Conservation (phyloP, 257 asterid genomes). For the Dorcoceras hygrometricum region DNA sequence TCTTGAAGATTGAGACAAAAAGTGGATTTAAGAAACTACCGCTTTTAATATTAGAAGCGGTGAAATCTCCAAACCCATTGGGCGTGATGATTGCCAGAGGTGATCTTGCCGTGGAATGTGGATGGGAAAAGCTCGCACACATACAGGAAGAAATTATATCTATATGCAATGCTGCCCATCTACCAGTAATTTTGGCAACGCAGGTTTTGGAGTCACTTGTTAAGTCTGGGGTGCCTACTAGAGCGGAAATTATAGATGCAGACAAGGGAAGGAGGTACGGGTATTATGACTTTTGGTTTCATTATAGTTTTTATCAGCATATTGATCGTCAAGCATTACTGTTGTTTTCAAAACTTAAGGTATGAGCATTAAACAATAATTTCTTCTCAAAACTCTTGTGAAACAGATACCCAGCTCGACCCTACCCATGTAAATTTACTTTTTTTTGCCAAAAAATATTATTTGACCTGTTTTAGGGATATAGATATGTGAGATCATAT, state of each 20-base stretch:
- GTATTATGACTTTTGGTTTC: background rate
- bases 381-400: too few relatives aligned
- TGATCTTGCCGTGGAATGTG: constrained; percentile 82
- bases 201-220: constrained; percentile 68
- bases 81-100: constrained; percentile 84
- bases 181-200: constrained; percentile 68
- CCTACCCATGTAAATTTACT: too few relatives aligned
- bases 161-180: constrained; percentile 56
- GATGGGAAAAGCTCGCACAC: constrained; percentile 73
- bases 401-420: too few relatives aligned
- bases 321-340: too few relatives aligned
- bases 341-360: too few relatives aligned
- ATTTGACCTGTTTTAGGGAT: too few relatives aligned
- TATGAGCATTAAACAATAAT: too few relatives aligned
- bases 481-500: too few relatives aligned
- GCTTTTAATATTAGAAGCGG: constrained; percentile 53
- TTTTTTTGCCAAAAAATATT: too few relatives aligned
- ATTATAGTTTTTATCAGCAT: background rate
- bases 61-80: constrained; percentile 56
- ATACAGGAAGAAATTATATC: constrained; percentile 63
- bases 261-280: constrained; percentile 62
- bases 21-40: constrained; percentile 68
- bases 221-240: constrained; percentile 57
- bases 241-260: constrained; percentile 77
- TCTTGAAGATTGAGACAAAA: constrained; percentile 66